Evolutionary conservation across 768 basidiomycete genomes (phyloP), one percentile per base, ranked within the genome.

Genomic region (Mycena galericulata): DNA sequence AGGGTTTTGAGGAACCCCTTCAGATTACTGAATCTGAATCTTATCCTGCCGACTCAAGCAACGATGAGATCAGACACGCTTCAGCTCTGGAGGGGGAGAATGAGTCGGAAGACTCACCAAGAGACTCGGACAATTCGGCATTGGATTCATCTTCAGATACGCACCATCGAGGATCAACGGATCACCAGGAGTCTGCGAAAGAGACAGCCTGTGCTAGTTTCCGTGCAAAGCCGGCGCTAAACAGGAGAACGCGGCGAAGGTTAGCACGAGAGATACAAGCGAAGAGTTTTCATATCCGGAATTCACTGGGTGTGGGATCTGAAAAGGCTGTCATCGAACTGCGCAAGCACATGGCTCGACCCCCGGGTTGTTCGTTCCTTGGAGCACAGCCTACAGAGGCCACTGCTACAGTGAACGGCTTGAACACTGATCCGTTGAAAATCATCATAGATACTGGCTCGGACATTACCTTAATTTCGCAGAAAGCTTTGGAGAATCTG

Each of bases 281-380:
- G 14, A 30, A 32, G 7, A 62, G 22, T 41, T 51, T 51, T 62
- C 30, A 26, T 27, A 32, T 47, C 10, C 10, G 10, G 12, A 36
- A 57, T 15, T 32, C 32, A 34, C 32, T 30, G 10, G 47, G 30
- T 26, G 22, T 14, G 14, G 8, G 34, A 41, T 5, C 46, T 10
- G 22, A 54, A 1, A 24, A 69, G 26, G 14, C n/a, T 26, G 6
- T 34, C 1, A 41, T 76, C 24, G 60, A 73, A 36, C 53, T 79
- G 3, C 55, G 65, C 26, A 69, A 66, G 27, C 40, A 62, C 15
- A 73, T 74, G 69, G 57, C 75, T 45, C 38, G 72, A n/a, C 78
- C 78, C 4, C 68, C 79, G 0, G 80, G 80, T 18, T 78, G 20
- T 75, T 6, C 34, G 14, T 36, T 36, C 34, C 34, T 36, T 36